Conservation (phyloP, 2,329 filamentous ascomycete species). For the Pseudocercospora fijiensis region DNA sequence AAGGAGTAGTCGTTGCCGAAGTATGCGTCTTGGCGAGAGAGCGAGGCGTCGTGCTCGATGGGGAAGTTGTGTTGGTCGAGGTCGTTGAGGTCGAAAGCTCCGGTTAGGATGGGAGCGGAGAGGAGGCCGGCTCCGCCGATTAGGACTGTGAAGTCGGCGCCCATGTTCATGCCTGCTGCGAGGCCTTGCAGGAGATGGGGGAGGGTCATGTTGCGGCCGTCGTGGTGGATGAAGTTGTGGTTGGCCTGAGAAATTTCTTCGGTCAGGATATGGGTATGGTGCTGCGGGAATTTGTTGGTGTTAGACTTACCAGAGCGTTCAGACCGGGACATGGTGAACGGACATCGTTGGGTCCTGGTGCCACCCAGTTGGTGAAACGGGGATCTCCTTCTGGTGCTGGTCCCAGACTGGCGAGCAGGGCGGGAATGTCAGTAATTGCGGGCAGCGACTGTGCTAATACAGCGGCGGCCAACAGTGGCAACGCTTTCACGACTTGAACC, state of each 20-base stretch:
- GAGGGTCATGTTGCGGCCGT: slow-evolving; percentile 30
- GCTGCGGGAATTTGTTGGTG: no score
- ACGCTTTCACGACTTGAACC: background rate
- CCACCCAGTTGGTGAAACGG: slow-evolving; percentile 32
- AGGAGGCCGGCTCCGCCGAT: slow-evolving; percentile 34
- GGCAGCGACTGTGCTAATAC: slow-evolving; percentile 12
- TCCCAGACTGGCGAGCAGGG: slow-evolving; percentile 27
- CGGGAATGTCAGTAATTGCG: slow-evolving; percentile 13
- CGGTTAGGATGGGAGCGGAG: slow-evolving; percentile 22
- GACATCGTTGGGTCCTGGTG: slow-evolving; percentile 32
- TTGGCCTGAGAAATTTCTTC: no score
- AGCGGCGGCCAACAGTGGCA: slow-evolving; percentile 5
- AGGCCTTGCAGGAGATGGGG: slow-evolving; percentile 31
- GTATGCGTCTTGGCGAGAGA: slow-evolving; percentile 38
- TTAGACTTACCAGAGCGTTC: background rate
- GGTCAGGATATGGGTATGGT: no score
- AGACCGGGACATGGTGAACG: slow-evolving; percentile 35
- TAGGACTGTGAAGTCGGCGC: slow-evolving; percentile 32
- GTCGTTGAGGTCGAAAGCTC: slow-evolving; percentile 31
- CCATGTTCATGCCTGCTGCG: slow-evolving; percentile 32
- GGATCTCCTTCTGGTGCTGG: slow-evolving; percentile 32
- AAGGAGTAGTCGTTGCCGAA: slow-evolving; percentile 41
- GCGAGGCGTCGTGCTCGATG: slow-evolving; percentile 42
- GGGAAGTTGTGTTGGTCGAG: slow-evolving; percentile 37
- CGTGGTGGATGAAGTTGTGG: slow-evolving; percentile 28